Evolutionary conservation across 164 flowering plant species (phyloP).

Genomic region (Vitis vinifera): ASM3070453v1 NC_081808.1:8375501-8376000

Average conservation of each 20-base stretch:
- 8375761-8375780: no score
- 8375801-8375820: no score
- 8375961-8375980: no score
- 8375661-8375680: constrained; percentile 32
- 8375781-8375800: accelerated
- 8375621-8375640: constrained; percentile 32
- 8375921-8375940: no score
- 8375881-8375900: no score
- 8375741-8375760: constrained; percentile 19
- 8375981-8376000: no score
- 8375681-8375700: constrained; percentile 23
- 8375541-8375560: constrained; percentile 28
- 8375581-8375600: constrained; percentile 41
- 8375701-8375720: constrained; percentile 34
- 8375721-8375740: constrained; percentile 28
- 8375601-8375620: constrained; percentile 26
- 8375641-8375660: constrained; percentile 29
- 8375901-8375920: no score
- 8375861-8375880: no score
- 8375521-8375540: constrained; percentile 17
- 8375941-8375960: no score
- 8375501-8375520: constrained; percentile 42
- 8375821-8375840: no score
- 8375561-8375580: constrained; percentile 36
- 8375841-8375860: no score